Percentiles rank a stretch among this genome's conserved stretches.
phyloP scores from a whole-genome alignment of 2,329 filamentous ascomycete genomes.

The Aaosphaeria pasadenensis region DNA sequence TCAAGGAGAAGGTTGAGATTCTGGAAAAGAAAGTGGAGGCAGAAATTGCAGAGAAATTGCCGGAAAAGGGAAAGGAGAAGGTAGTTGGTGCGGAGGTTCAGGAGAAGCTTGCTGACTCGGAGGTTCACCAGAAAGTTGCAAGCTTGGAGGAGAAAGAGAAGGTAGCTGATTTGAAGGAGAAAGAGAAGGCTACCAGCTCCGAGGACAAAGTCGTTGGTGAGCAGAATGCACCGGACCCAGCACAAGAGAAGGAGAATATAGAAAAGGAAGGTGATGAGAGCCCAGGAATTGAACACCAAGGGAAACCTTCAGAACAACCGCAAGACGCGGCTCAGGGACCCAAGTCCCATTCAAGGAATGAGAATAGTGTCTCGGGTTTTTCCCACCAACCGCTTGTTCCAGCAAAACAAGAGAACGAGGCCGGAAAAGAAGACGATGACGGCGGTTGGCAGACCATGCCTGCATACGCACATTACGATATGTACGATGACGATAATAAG shows the following conservation, averaged over 20 bases:
- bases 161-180: no score
- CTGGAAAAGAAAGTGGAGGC: slow-evolving; percentile 9
- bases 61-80: no score
- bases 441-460: slow-evolving; percentile 96
- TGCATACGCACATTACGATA: slow-evolving; percentile 84
- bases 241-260: not conserved
- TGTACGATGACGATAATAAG: slow-evolving; percentile 91
- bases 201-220: not conserved
- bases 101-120: no score
- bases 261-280: slow-evolving; percentile 4
- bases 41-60: not conserved
- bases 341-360: not conserved
- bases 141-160: no score
- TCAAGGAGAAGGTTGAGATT: slow-evolving; percentile 26
- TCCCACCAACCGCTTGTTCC: slow-evolving; percentile 79
- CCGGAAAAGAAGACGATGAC: slow-evolving; percentile 57
- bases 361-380: slow-evolving; percentile 66
- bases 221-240: not conserved
- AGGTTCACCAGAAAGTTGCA: no score
- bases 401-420: slow-evolving; percentile 43
- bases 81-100: no score
- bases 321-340: not conserved
- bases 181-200: no score
- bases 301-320: not conserved
- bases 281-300: slow-evolving; percentile 1